A percentile compares a stretch with the other conserved stretches of the same genome.
These are phyloP conservation scores for Ophiocordyceps sinensis DNA, from an alignment of 2,329 filamentous ascomycete species.

Conservation along the genomic window DNA sequence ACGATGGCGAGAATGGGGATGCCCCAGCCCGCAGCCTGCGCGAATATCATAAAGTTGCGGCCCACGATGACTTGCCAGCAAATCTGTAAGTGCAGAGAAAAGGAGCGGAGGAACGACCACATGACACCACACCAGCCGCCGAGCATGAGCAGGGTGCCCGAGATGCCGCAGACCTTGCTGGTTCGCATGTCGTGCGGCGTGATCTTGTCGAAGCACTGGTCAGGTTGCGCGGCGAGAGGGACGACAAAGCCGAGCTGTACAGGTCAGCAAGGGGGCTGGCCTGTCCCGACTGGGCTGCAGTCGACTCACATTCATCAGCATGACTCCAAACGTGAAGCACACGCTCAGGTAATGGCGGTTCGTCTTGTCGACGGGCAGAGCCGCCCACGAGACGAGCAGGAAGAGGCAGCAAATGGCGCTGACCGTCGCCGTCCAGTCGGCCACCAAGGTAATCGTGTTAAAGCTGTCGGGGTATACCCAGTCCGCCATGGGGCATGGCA, in stretches of 20 bases:
- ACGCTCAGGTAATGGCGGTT: conserved; percentile 87
- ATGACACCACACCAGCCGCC: conserved; percentile 75
- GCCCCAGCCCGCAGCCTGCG: conserved; percentile 71
- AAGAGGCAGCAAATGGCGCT: conserved; percentile 60
- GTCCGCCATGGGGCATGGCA: conserved; percentile 78
- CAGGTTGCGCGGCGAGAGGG: conserved; percentile 61
- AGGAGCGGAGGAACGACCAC: conserved; percentile 81
- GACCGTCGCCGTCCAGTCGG: conserved; percentile 73
- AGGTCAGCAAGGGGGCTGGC: conserved; percentile 6
- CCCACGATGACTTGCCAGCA: conserved; percentile 93
- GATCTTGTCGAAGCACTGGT: conserved; percentile 78
- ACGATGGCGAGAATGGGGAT: conserved; percentile 64
- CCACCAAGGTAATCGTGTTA: conserved; percentile 41
- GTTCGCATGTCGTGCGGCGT: conserved; percentile 88
- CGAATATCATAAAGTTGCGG: conserved; percentile 74
- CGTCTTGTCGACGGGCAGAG: conserved; percentile 77
- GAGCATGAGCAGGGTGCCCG: conserved; percentile 70
- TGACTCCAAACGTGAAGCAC: conserved; percentile 61
- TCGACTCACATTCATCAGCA: conserved; percentile 62
- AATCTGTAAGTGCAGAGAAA: conserved; percentile 92
- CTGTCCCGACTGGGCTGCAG: neutral
- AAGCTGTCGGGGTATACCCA: conserved; percentile 56
- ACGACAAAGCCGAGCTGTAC: conserved; percentile 75
- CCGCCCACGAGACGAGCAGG: conserved; percentile 63
- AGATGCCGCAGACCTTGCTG: conserved; percentile 70